Base-by-base conservation (phyloP, 1,139 yeast species). In the Ogataea hybrid region DNA sequence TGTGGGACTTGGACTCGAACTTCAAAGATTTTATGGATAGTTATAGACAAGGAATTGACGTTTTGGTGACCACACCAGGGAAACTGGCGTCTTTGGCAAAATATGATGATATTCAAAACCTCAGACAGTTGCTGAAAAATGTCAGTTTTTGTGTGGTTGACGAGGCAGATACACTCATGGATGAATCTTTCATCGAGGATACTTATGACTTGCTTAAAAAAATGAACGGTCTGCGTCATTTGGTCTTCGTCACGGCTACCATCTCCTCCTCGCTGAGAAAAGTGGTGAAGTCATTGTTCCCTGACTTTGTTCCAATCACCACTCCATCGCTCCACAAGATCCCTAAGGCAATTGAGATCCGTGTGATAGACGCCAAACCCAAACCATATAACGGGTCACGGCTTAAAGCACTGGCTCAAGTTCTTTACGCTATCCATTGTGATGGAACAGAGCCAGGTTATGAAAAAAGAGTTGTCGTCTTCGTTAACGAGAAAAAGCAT, bases 91-190 rank as follows among this genome's bases (percentile, higher is more conserved):
- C 65, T 3, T 44, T 62, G 33, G 54, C 61, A 2, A 51, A 42
- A 31, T 61, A 62, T 33, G 58, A 54, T 25, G 58, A 62, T 2
- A 49, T 62, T 21, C 50, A 52, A 6, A 50, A 54, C 37, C 58
- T 62, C 6, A 45, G 53, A 22, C 50, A 56, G 21, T 43, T 62
- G 14, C 46, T 62, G 25, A 52, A 55, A 21, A 48, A 59, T 28
- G 75, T 79, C 0, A 71, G 75, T 23, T 83, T 75, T 53, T 70
- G 86, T 42, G 90, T 86, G 3, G 75, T 85, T n/a, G 98, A 92
- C 61, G 98, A 92, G 62, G 97, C 98, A 0, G 98, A 92, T 62
- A 86, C 97, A 0, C 68, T 92, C 42, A 75, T 92, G 80, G 96
- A 90, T 57, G 76, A 79, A 41, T 84, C 95, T 0, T 90, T 92